Evolutionary conservation across 441 rosid species (phyloP).

Genomic region (Pelargonium cotyledonis): DNA sequence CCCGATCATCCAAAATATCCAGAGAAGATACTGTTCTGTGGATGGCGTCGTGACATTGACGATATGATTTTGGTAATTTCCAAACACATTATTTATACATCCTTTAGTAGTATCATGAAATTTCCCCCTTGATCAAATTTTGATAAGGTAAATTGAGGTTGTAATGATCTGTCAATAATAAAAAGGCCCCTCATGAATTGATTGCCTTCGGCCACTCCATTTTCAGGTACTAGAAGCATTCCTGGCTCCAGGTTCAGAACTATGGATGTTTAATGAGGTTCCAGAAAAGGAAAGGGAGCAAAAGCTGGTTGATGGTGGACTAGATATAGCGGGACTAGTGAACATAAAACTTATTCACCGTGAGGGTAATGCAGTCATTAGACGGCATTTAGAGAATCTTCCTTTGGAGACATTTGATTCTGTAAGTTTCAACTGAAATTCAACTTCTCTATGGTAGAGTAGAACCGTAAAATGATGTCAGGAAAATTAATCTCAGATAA

Average conservation of each 20-base stretch:
- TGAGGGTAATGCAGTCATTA: constrained; percentile 81
- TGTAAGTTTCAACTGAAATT: constrained; percentile 41
- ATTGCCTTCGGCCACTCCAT: not conserved
- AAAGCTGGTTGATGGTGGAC: constrained; percentile 71
- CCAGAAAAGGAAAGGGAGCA: constrained; percentile 72
- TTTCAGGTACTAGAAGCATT: constrained; percentile 77
- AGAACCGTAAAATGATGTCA: not conserved
- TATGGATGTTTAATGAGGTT: constrained; percentile 95
- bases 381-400: constrained; percentile 71
- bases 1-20: constrained; percentile 82
- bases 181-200: not conserved
- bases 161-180: not conserved
- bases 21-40: constrained; percentile 81
- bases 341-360: constrained; percentile 78
- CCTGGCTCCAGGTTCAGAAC: constrained; percentile 83
- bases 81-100: not conserved
- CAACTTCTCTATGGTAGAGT: not conserved
- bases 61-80: constrained; percentile 80
- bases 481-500: not conserved
- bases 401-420: constrained; percentile 93
- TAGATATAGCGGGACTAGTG: constrained; percentile 42
- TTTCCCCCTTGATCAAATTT: not conserved
- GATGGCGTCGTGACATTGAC: constrained; percentile 95
- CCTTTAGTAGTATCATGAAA: not conserved
- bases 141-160: not conserved